Conservation (phyloP, 176 grass and related monocot genomes). For the Areca catechu region DNA sequence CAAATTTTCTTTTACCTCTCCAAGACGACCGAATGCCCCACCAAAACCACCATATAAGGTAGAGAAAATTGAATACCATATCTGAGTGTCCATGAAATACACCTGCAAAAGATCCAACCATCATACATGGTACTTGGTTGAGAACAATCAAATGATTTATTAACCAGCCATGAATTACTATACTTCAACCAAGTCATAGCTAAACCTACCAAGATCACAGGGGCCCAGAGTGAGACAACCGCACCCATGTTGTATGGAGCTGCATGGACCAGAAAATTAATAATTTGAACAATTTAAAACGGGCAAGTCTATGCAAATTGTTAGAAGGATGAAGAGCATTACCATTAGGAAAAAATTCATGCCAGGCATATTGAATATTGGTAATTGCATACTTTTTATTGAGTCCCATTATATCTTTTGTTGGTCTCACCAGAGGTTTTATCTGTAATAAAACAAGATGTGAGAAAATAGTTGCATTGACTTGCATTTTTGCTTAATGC, state of each 20-base stretch:
- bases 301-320: not conserved
- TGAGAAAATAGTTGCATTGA: not conserved
- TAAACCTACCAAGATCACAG: conserved; percentile 69
- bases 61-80: conserved; percentile 94
- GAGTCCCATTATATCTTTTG: conserved; percentile 74
- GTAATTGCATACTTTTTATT: conserved; percentile 20
- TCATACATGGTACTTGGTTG: too few species aligned
- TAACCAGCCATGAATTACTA: too few species aligned
- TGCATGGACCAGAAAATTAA: conserved; percentile 34
- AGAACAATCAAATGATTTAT: too few species aligned
- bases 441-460: conserved; percentile 54
- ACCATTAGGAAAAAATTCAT: conserved; percentile 96
- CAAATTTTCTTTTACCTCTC: conserved; percentile 47
- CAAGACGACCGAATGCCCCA: conserved; percentile 92
- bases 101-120: conserved; percentile 37
- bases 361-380: conserved; percentile 83
- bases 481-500: too few species aligned
- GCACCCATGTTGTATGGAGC: conserved; percentile 72
- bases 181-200: too few species aligned
- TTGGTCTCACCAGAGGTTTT: conserved; percentile 77
- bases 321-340: conserved; percentile 6
- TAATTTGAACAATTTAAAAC: conserved; percentile 9
- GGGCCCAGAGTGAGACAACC: conserved; percentile 76
- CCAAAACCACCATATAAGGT: conserved; percentile 81
- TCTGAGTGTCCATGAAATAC: conserved; percentile 98